Percentiles rank a stretch among this genome's conserved stretches.
Conservation (phyloP, 306 rosid species). For the Fagus sylvatica region DNA sequence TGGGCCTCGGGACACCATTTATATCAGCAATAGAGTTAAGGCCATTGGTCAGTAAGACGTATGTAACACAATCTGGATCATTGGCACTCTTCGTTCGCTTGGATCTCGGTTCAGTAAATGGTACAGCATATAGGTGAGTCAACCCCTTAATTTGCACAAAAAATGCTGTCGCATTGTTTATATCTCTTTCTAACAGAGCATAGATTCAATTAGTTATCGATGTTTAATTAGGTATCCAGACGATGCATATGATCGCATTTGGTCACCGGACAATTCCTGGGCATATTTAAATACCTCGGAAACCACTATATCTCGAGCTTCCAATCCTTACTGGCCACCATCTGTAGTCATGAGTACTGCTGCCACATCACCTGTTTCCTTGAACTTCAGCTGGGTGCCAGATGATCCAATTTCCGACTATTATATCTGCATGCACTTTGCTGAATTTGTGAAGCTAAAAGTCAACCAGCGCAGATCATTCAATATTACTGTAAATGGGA, state of each 20-base stretch:
- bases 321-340: not conserved
- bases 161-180: too few species aligned
- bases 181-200: too few species aligned
- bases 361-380: not conserved
- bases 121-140: too few species aligned
- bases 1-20: too few species aligned
- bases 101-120: too few species aligned
- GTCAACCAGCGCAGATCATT: slow-evolving; percentile 43
- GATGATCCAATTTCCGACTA: not conserved
- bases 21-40: too few species aligned
- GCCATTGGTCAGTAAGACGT: too few species aligned
- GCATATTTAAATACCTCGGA: slow-evolving; percentile 10
- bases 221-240: too few species aligned
- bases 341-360: slow-evolving; percentile 41
- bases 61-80: too few species aligned
- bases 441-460: slow-evolving; percentile 11
- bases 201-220: too few species aligned
- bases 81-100: too few species aligned
- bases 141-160: too few species aligned
- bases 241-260: slow-evolving; percentile 33
- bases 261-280: slow-evolving; percentile 33
- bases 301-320: not conserved
- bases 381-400: not conserved
- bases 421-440: slow-evolving; percentile 21
- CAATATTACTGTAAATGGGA: slow-evolving; percentile 35